These are phyloP conservation scores for Aleurites moluccanus DNA, from an alignment of 441 rosid genomes.

Conservation along the genomic window DNA sequence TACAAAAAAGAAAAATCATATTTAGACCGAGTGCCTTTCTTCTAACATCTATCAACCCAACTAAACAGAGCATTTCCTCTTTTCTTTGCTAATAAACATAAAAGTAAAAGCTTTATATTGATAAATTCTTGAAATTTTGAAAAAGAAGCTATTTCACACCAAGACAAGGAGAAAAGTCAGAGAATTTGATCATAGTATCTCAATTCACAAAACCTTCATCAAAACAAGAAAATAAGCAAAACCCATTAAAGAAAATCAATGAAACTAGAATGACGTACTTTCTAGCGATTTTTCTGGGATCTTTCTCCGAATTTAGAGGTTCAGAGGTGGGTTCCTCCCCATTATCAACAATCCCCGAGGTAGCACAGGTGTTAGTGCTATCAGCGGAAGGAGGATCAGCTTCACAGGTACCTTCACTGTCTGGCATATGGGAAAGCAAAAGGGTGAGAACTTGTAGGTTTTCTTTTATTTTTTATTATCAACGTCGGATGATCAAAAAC, in stretches of 20 bases:
- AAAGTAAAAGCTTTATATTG: not conserved
- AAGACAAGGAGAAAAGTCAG: not conserved
- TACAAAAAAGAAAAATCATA: not conserved
- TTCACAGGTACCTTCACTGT: slow-evolving; percentile 35
- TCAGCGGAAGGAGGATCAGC: slow-evolving; percentile 9
- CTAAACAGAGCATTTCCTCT: not conserved
- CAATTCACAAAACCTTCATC: not conserved
- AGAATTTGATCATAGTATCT: not conserved
- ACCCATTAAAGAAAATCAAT: not conserved
- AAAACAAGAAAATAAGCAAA: slow-evolving; percentile 5
- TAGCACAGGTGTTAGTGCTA: slow-evolving; percentile 5
- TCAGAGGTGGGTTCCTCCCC: slow-evolving; percentile 12
- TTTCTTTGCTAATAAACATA: not conserved
- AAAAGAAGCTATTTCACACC: not conserved
- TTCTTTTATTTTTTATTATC: no score
- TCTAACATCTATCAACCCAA: not conserved
- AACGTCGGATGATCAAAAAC: no score
- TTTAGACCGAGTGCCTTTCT: not conserved
- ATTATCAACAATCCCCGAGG: slow-evolving; percentile 16
- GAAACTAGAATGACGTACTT: slow-evolving; percentile 41
- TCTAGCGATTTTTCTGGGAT: slow-evolving; percentile 77
- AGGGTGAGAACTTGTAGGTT: no score
- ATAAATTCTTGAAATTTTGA: not conserved
- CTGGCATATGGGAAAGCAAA: slow-evolving; percentile 26
- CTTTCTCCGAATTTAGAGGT: slow-evolving; percentile 38